Evolutionary conservation across 1,139 yeast genomes (phyloP), one percentile per base, ranked within the genome.

Genomic region (Candida sp.): DNA sequence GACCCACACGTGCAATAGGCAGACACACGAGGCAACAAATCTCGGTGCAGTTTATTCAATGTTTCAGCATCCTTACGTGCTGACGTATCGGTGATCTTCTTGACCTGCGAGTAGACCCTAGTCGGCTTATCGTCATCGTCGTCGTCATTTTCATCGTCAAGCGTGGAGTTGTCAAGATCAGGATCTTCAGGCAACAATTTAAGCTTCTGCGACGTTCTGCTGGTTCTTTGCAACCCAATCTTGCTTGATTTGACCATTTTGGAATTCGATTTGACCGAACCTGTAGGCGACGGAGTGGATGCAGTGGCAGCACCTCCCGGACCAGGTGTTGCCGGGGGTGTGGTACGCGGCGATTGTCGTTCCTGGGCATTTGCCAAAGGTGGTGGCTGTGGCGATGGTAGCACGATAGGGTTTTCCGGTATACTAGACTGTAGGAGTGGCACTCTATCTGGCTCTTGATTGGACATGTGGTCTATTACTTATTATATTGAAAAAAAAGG

Each of bases 1-100:
- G 96, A 86, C 35, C 97, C 94, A 42, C 98, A 92, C 0, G 98
- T 93, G 70, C 98, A 93, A 66, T 92, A 94, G 0, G 97, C 97
- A 0, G 98, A 93, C 2, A 93, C 98, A 58, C 99, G 75, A 1
- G 99, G 96, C 49, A 89, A 73, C 48, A 88, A 69, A 45, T 86
- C 88, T 54, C 99, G 78, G 65, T 94, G 98, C 58, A 90, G 89
- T 63, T 92, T 93, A 5, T 98, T 97, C 53, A 94, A 75, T 41
- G 93, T 83, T 65, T 92, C 98, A 0, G 99, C 99, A 75, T 94
- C 98, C 58, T 87, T 88, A 57, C 98, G 76, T 0, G 99, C 98
- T 1, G 96, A 88, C n/a, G 88, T 81, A 57, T 94, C 98, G 41
- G 88, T 91, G 57, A 93, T 93, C 53, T 90, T 79, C 50, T 88